Base-by-base conservation (phyloP, 2,329 filamentous ascomycete species). In the Botryotinia calthae region DNA sequence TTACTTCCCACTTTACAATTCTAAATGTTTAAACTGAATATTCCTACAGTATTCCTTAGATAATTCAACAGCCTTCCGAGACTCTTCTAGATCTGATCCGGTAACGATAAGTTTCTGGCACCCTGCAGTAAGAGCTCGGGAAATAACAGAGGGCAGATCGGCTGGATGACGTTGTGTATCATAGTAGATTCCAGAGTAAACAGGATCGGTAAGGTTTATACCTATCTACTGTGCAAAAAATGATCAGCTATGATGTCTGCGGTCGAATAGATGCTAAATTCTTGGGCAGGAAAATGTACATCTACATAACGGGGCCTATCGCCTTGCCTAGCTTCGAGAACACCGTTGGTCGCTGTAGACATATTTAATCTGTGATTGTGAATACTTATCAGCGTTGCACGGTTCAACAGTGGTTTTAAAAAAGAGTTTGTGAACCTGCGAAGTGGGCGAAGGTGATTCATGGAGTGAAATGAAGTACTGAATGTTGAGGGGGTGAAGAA, bases 191-290 rank as follows among this genome's bases (percentile, higher is more conserved):
- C 96, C 96, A 64, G 89, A 88, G 82, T 95, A 99, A 74, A 98
- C 93, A 70, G 93, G 93, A 80, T 99, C 96, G 70, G 95, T 93
- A 72, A 99, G 88, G 82, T 99, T 99, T 86, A 99, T 98, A 73
- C 95, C 96, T 79, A 99, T 91, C 89, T 91, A 81, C 75, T 79
- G 73, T 73, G 71, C n/a, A 63, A 40, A 56, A 46, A 44, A 37
- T 68, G 58, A 62, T 72, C 58, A 72, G 71, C 61, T 46, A 14
- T 54, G 34, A 37, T 37, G 28, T 48, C 54, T 18, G 22, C 25
- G 8, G n/a, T 44, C 20, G 71, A n/a, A 46, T 25, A 34, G 28
- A 31, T 72, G 37, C 40, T 20, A 37, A n/a, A 37, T 22, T 16
- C 31, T 34, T 63, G 54, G 28, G 31, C 58, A 28, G 44, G 54